Conservation (phyloP, 1,284 basidiomycete genomes). For the Flammula alnicola region DNA sequence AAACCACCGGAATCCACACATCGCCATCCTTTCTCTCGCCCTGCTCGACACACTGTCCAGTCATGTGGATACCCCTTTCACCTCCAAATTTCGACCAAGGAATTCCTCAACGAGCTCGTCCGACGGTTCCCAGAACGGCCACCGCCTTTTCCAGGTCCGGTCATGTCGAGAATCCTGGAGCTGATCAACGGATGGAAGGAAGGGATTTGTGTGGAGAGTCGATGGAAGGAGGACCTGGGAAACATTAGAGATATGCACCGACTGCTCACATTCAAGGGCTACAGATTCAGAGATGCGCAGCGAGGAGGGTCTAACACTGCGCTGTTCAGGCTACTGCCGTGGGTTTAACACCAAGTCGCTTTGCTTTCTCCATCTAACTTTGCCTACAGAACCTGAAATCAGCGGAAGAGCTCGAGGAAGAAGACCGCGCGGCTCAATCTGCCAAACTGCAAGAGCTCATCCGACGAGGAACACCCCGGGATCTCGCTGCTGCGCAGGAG, state of each 20-base stretch:
- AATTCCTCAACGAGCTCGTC: constrained; percentile 98
- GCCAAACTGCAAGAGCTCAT: constrained; percentile 99
- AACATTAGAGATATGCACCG: constrained; percentile 99
- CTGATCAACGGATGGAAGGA: constrained; percentile 97
- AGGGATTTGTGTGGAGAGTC: constrained; percentile 86
- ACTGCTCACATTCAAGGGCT: constrained; percentile 94
- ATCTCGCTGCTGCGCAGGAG: constrained; percentile 95
- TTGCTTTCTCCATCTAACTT: constrained; percentile 7
- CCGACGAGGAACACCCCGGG: constrained; percentile 92
- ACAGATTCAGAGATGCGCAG: constrained; percentile 80
- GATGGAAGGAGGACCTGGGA: constrained; percentile 96
- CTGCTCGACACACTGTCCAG: constrained; percentile 95
- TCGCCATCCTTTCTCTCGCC: constrained; percentile 82
- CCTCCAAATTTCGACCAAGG: constrained; percentile 97
- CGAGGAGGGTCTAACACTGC: constrained; percentile 48
- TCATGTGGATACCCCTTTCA: constrained; percentile 97
- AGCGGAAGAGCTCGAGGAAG: constrained; percentile 95
- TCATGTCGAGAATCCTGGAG: constrained; percentile 94
- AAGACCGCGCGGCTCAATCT: constrained; percentile 93
- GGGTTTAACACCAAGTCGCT: constrained; percentile 4
- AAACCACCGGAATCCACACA: constrained; percentile 90
- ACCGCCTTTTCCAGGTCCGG: constrained; percentile 91
- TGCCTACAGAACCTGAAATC: constrained; percentile 81
- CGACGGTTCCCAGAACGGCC: constrained; percentile 97
- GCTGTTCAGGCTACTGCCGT: constrained; percentile 41